A percentile compares a stretch with the other conserved stretches of the same genome.
These are phyloP conservation scores for Seminavis robusta DNA, from an alignment of 108 stramenopile species.

Conservation along the genomic window DNA sequence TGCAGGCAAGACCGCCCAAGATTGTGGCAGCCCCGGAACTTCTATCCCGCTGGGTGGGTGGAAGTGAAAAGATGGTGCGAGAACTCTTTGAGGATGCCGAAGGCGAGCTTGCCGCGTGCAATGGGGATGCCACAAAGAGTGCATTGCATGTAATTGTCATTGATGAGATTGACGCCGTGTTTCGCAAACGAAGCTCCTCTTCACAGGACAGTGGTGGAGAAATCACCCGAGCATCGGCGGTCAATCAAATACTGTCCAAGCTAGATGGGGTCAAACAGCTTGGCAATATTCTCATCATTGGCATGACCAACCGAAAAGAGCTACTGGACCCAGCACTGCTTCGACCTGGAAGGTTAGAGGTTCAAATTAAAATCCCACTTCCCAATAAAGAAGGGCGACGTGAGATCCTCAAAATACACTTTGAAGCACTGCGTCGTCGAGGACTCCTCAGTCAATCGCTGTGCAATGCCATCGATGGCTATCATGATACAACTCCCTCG, in stretches of 20 bases:
- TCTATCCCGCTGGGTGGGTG: slow-evolving; percentile 96
- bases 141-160: slow-evolving; percentile 95
- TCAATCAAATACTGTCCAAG: slow-evolving; percentile 81
- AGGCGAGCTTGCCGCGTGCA: slow-evolving; percentile 69
- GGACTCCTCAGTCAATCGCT: slow-evolving; percentile 63
- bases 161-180: slow-evolving; percentile 97
- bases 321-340: slow-evolving; percentile 88
- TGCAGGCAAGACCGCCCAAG: slow-evolving; percentile 85
- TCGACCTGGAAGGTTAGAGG: slow-evolving; percentile 91
- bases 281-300: slow-evolving; percentile 89
- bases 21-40: slow-evolving; percentile 94
- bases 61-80: slow-evolving; percentile 85
- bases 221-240: slow-evolving; percentile 70
- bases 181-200: slow-evolving; percentile 65
- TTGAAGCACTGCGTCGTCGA: slow-evolving; percentile 45
- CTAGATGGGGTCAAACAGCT: slow-evolving; percentile 75
- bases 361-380: slow-evolving; percentile 79
- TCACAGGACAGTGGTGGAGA: slow-evolving; percentile 59
- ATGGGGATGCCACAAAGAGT: slow-evolving; percentile 63
- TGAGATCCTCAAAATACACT: slow-evolving; percentile 74
- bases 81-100: slow-evolving; percentile 94
- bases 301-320: slow-evolving; percentile 94
- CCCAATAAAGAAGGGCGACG: slow-evolving; percentile 56
- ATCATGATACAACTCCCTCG: not conserved
- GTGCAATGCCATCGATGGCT: slow-evolving; percentile 60